These are phyloP conservation scores for Zalaria sp. DNA, from an alignment of 2,329 filamentous ascomycete genomes.

Conservation along the genomic window DNA sequence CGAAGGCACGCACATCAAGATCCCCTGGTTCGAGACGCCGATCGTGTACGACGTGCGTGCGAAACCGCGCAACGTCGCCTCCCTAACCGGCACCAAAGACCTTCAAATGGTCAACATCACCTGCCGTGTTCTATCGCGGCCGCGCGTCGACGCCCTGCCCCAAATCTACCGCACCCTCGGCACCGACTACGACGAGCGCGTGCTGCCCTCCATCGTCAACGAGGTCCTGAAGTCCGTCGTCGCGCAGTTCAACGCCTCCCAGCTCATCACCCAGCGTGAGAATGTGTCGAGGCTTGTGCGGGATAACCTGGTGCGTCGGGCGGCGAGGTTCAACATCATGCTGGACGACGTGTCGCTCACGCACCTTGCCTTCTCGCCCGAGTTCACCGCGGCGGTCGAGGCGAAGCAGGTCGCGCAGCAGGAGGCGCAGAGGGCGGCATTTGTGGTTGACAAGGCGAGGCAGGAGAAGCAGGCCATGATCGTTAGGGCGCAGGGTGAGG, in stretches of 20 bases:
- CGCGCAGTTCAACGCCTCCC: constrained; percentile 94
- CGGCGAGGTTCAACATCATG: constrained; percentile 92
- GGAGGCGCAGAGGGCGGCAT: constrained; percentile 92
- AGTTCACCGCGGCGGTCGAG: constrained; percentile 55
- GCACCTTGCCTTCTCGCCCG: constrained; percentile 54
- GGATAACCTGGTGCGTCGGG: constrained; percentile 81
- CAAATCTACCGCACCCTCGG: constrained; percentile 96
- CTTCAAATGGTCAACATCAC: constrained; percentile 99
- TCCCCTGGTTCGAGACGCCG: constrained; percentile 96
- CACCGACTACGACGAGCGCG: constrained; percentile 92
- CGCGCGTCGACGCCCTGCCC: constrained; percentile 73
- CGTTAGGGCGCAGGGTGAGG: constrained; percentile 97
- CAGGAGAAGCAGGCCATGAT: constrained; percentile 99
- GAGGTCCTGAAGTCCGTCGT: constrained; percentile 98
- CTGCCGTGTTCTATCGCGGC: constrained; percentile 92
- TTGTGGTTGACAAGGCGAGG: constrained; percentile 95
- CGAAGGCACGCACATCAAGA: constrained; percentile 90
- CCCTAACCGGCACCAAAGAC: constrained; percentile 95
- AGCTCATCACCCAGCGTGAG: constrained; percentile 98
- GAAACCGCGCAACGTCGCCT: constrained; percentile 91
- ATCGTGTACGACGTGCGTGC: constrained; percentile 96
- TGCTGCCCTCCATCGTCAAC: constrained; percentile 96
- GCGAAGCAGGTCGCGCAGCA: constrained; percentile 63
- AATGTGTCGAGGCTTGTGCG: constrained; percentile 83
- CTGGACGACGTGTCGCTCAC: constrained; percentile 85